A percentile compares a stretch with the other conserved stretches of the same genome.
Evolutionary conservation across 441 rosid genomes (phyloP).

Genomic region (Isatis lusitanica): DNA sequence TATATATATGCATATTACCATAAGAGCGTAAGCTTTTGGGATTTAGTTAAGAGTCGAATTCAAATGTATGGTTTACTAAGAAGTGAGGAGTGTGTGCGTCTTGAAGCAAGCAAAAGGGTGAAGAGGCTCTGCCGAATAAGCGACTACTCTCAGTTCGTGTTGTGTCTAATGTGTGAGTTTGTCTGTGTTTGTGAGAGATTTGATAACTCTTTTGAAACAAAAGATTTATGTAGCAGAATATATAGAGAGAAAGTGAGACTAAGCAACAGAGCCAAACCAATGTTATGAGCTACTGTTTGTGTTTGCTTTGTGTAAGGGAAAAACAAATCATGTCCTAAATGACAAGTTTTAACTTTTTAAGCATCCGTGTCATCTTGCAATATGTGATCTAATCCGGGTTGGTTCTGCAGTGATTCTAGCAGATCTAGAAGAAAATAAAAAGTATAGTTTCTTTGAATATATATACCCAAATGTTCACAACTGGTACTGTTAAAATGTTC

Average conservation of each 20-base stretch:
- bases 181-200: slow-evolving; percentile 35
- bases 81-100: slow-evolving; percentile 23
- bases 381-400: not conserved
- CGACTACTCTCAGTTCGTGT: slow-evolving; percentile 14
- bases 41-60: slow-evolving; percentile 31
- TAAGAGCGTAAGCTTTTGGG: slow-evolving; percentile 42
- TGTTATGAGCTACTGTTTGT: slow-evolving; percentile 25
- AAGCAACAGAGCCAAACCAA: slow-evolving; percentile 14
- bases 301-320: slow-evolving; percentile 24
- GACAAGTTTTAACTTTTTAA: slow-evolving; percentile 9
- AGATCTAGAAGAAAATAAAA: not conserved
- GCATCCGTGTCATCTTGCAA: too few relatives aligned
- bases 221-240: slow-evolving; percentile 32
- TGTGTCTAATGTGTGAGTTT: slow-evolving; percentile 34
- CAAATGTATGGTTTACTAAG: slow-evolving; percentile 31
- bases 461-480: not conserved
- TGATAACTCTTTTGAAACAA: slow-evolving; percentile 22
- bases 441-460: not conserved
- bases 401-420: not conserved
- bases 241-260: slow-evolving; percentile 15
- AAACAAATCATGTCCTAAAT: slow-evolving; percentile 14
- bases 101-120: slow-evolving; percentile 27
- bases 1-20: slow-evolving; percentile 25
- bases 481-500: not conserved
- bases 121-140: slow-evolving; percentile 37